Conservation (phyloP, 2,329 filamentous ascomycete species). For the Rhynchosporium agropyri region DNA sequence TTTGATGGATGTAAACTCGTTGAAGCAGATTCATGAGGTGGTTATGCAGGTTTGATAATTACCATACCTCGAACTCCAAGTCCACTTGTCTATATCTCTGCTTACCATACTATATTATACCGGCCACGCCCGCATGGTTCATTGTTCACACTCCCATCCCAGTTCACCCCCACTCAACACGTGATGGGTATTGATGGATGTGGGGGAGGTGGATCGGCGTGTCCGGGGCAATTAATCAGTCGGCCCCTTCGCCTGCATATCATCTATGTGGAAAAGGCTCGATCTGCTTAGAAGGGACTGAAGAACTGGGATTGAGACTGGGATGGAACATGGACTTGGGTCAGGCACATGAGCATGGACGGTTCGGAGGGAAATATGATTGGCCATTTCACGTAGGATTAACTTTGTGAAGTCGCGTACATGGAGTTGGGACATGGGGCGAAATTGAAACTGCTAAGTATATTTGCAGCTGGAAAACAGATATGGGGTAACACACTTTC, state of each 20-base stretch:
- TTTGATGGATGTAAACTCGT: background rate
- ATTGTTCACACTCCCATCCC: conserved; percentile 1
- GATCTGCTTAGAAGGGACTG: conserved; percentile 14
- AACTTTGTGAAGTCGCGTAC: too few relatives aligned
- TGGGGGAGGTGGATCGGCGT: conserved; percentile 8
- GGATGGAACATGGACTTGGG: background rate
- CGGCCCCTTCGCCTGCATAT: background rate
- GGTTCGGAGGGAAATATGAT: background rate
- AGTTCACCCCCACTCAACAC: conserved; percentile 10
- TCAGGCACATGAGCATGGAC: background rate
- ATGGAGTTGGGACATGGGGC: background rate
- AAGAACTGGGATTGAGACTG: background rate
- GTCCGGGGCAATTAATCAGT: background rate
- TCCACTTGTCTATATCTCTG: background rate
- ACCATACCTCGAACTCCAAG: background rate
- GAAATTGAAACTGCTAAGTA: background rate
- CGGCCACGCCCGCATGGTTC: background rate
- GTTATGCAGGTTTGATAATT: conserved; percentile 11
- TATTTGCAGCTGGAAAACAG: background rate
- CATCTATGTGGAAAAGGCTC: background rate
- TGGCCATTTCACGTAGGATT: too few relatives aligned
- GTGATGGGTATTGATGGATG: background rate
- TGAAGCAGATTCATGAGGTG: conserved; percentile 1
- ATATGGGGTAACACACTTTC: background rate
- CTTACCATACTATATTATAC: background rate